Conservation (phyloP, 2,329 filamentous ascomycete species). For the Colletotrichum orchidophilum region DNA sequence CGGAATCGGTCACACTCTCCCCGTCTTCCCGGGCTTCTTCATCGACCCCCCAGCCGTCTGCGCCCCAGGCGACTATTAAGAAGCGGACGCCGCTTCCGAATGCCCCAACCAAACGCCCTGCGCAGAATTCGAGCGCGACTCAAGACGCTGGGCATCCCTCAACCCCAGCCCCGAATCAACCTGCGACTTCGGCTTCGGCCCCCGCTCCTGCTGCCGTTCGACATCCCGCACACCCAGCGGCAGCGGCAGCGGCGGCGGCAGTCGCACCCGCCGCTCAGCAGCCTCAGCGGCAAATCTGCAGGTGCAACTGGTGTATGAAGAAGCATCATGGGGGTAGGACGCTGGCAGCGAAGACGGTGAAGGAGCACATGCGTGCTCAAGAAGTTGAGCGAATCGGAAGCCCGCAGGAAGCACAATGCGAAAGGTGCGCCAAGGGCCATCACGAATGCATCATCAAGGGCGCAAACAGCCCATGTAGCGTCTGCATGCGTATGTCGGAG, state of each 20-base stretch:
- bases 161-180: not conserved
- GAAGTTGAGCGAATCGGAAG: not conserved
- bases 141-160: not conserved
- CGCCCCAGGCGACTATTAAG: too few species aligned
- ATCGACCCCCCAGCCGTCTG: not conserved
- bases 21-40: too few species aligned
- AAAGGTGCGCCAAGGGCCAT: not conserved
- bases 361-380: not conserved
- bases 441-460: not conserved
- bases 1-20: too few species aligned
- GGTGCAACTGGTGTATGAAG: not conserved
- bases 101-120: not conserved
- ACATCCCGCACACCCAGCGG: not conserved
- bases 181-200: not conserved
- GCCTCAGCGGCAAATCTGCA: not conserved
- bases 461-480: not conserved
- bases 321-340: not conserved
- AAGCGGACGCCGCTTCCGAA: not conserved
- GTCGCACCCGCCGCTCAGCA: not conserved
- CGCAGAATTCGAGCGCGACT: not conserved
- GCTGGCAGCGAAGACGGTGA: not conserved
- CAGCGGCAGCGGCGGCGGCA: too few species aligned
- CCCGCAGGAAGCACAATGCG: not conserved
- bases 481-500: not conserved
- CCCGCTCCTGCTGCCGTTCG: not conserved